Evolutionary conservation across 352 stramenopile genomes (phyloP).

Genomic region (Phytophthora rubi): DNA sequence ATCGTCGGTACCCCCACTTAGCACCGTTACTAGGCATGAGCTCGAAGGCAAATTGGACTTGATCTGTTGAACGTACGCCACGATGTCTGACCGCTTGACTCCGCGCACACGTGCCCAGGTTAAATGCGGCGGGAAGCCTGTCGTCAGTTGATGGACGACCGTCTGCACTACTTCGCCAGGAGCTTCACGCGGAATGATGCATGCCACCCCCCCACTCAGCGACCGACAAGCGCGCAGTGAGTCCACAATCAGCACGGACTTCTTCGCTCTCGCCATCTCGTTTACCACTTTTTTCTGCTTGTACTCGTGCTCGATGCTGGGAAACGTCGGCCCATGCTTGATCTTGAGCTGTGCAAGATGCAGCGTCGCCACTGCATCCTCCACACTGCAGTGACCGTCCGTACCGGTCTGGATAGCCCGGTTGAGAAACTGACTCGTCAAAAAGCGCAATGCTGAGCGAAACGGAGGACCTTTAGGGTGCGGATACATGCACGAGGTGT

Average conservation of each 20-base stretch:
- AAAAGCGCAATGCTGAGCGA: slow-evolving; percentile 76
- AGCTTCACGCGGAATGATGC: slow-evolving; percentile 61
- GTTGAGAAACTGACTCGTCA: slow-evolving; percentile 74
- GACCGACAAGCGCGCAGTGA: slow-evolving; percentile 65
- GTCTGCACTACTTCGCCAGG: slow-evolving; percentile 55
- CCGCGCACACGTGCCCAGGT: slow-evolving; percentile 75
- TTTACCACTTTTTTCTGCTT: slow-evolving; percentile 82
- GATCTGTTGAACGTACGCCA: slow-evolving; percentile 43
- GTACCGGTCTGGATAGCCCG: slow-evolving; percentile 74
- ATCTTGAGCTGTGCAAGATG: slow-evolving; percentile 82
- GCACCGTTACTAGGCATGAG: slow-evolving; percentile 67
- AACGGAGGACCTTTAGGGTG: slow-evolving; percentile 83
- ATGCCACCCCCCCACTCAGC: slow-evolving; percentile 66
- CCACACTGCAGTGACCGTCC: slow-evolving; percentile 82
- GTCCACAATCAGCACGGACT: slow-evolving; percentile 82
- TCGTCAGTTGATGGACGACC: slow-evolving; percentile 82
- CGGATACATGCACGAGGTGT: slow-evolving; percentile 84
- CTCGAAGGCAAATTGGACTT: slow-evolving; percentile 53
- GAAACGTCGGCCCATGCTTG: slow-evolving; percentile 77
- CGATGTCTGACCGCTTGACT: slow-evolving; percentile 51
- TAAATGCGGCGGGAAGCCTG: slow-evolving; percentile 79
- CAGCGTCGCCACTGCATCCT: slow-evolving; percentile 80
- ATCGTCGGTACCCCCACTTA: slow-evolving; percentile 54
- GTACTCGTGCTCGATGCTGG: slow-evolving; percentile 71
- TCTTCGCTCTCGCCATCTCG: slow-evolving; percentile 73